Evolutionary conservation across 768 basidiomycete genomes (phyloP), one percentile per base, ranked within the genome.

Genomic region (Auriculariales sp.): DNA sequence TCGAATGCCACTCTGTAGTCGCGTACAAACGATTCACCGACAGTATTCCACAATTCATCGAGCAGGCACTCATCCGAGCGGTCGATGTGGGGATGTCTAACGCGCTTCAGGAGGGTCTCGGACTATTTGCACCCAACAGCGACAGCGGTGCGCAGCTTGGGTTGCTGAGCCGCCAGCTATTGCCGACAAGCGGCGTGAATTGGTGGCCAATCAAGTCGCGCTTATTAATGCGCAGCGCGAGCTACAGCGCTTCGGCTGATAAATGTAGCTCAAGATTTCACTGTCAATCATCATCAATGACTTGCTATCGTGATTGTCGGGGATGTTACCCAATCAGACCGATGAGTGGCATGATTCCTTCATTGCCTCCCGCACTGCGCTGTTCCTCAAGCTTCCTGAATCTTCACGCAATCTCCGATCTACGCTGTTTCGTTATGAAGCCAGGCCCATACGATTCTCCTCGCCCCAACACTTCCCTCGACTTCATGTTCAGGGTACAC

Each of bases 11-110:
- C 6, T 44, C n/a, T 44, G 19, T 25, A 82, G 78, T 81, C 1
- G 71, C 76, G 0, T 79, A 74, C 58, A 79, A 79, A 58, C 69
- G 78, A 2, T 72, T 79, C 52, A 66, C 66, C 2, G 80, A 83
- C 57, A 72, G 69, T 44, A 58, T 81, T 3, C 75, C 79, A 3
- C 62, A 73, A 35, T 70, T 73, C 3, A 74, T 81, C 49, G 78
- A 81, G 53, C 56, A 68, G 34, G 70, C 76, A 47, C 71, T 80
- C 24, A 67, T 81, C 3, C 70, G 70, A 3, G 81, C 78, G 0
- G 52, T 77, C 3, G 68, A 71, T 48, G 60, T 66, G 0, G 70
- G 64, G 0, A 57, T 83, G 2, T 64, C 79, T 7, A 61, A 59
- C 14, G 68, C 62, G 0, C 61, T 86, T 2, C 66, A 68, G 32